Base-by-base conservation (phyloP, 2,329 filamentous ascomycete genomes). In the Hymenoscyphus infarciens region DNA sequence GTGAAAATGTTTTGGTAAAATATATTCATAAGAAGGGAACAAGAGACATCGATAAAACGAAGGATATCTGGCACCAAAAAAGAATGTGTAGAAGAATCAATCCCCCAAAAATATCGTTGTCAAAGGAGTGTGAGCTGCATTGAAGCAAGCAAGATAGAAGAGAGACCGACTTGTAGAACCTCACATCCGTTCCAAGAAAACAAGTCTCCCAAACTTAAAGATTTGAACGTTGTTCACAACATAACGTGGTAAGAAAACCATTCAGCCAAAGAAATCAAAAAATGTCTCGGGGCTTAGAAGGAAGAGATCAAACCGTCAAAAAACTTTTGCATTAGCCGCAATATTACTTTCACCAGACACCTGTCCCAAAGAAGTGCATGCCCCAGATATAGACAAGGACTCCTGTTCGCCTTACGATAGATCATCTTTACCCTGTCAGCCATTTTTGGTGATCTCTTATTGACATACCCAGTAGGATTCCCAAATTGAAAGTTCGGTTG, bases 121-220 rank as follows among this genome's bases (percentile, higher is more conserved):
- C 19, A 56, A 56, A 56, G 15, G 54, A 56, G 54, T 31, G 54
- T 56, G 27, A n/a, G 54, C 27, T 5, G 22, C 54, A 56, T 56
- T 11, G 25, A 56, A 56, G 27, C 15, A 56, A 31, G 27, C 27
- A 19, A 56, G 16, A 56, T 16, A 19, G 19, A 45, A 45, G 3
- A 7, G 38, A 39, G 42, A 45, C 16, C 16, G 19, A 22, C 16
- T n/a, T 45, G 42, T 45, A 22, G 42, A 45, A 45, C 42, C 42
- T 45, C 42, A 22, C 16, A 45, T 45, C 42, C 13, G 35, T 15
- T 38, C 35, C 13, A 38, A 11, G 33, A 35, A 35, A 35, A 35
- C 33, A 35, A 38, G 35, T 16, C 35, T 15, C 13, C n/a, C 42
- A 45, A 45, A 19, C 42, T 45, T n/a, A 45, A 45, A 19, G 19